Percentiles rank a stretch among this genome's conserved stretches.
Conservation (phyloP, 768 basidiomycete species). For the Boletales sp. region DNA sequence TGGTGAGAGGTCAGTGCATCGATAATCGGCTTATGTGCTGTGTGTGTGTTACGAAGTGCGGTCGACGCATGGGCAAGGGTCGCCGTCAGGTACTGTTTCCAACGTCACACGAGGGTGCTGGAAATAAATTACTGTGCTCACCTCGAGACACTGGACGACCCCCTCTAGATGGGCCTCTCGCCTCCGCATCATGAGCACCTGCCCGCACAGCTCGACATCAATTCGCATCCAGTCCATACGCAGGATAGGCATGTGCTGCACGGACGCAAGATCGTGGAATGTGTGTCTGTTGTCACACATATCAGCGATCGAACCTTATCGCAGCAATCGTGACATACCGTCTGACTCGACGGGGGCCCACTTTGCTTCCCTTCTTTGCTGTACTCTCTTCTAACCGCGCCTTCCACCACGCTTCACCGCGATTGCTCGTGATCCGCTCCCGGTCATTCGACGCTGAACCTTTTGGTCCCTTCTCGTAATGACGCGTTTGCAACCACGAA, state of each 20-base stretch:
- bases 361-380: constrained; percentile 6
- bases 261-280: constrained; percentile 58
- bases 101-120: constrained; percentile 5
- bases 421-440: constrained; percentile 22
- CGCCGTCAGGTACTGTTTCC: constrained; percentile 44
- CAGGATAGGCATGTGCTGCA: constrained; percentile 46
- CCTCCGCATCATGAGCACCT: constrained; percentile 64
- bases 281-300: constrained; percentile 50
- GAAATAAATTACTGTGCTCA: constrained; percentile 20
- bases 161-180: constrained; percentile 67
- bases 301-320: background rate
- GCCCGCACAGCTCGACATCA: constrained; percentile 76
- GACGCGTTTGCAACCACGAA: background rate
- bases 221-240: constrained; percentile 66
- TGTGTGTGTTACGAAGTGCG: constrained; percentile 56
- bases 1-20: constrained; percentile 37
- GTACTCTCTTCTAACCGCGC: constrained; percentile 13
- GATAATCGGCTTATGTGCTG: constrained; percentile 47
- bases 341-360: constrained; percentile 25
- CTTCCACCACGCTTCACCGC: constrained; percentile 19
- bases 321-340: constrained; percentile 10
- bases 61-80: constrained; percentile 54
- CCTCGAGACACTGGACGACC: constrained; percentile 58
- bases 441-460: constrained; percentile 48
- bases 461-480: constrained; percentile 26